Evolutionary conservation across 2,329 filamentous ascomycete genomes (phyloP).

Genomic region (Colletotrichum sp.): DNA sequence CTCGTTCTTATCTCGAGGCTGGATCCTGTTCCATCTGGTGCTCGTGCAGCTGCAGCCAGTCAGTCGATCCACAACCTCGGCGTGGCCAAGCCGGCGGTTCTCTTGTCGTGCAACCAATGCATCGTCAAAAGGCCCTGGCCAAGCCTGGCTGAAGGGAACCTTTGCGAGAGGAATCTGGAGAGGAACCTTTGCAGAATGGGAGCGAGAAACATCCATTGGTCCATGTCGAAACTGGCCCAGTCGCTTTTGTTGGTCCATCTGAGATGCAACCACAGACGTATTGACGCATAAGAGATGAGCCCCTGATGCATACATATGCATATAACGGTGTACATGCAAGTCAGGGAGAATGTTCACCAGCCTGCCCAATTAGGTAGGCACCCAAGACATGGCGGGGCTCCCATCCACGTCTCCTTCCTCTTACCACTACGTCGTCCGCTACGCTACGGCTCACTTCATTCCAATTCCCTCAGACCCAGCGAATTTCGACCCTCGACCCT

Average conservation of each 20-base stretch:
- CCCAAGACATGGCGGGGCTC: background rate
- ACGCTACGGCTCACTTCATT: background rate
- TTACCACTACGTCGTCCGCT: background rate
- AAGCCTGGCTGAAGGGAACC: background rate
- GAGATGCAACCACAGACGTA: background rate
- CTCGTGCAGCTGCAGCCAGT: background rate
- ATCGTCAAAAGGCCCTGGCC: slow-evolving; percentile 2
- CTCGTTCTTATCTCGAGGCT: background rate
- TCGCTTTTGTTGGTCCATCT: background rate
- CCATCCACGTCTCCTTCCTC: background rate
- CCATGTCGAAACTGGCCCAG: background rate
- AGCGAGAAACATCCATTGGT: background rate
- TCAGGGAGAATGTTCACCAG: background rate
- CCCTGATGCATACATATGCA: background rate
- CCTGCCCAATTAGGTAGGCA: slow-evolving; percentile 16
- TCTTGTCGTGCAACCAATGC: background rate
- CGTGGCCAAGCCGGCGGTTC: background rate
- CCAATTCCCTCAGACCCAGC: background rate
- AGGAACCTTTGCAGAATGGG: background rate
- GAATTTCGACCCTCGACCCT: background rate
- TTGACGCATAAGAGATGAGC: background rate
- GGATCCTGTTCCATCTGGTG: background rate
- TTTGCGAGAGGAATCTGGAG: background rate
- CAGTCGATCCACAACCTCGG: background rate
- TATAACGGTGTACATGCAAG: background rate